Evolutionary conservation across 2,329 filamentous ascomycete species (phyloP).

Genomic region (Arthrobotrys megalospora): DNA sequence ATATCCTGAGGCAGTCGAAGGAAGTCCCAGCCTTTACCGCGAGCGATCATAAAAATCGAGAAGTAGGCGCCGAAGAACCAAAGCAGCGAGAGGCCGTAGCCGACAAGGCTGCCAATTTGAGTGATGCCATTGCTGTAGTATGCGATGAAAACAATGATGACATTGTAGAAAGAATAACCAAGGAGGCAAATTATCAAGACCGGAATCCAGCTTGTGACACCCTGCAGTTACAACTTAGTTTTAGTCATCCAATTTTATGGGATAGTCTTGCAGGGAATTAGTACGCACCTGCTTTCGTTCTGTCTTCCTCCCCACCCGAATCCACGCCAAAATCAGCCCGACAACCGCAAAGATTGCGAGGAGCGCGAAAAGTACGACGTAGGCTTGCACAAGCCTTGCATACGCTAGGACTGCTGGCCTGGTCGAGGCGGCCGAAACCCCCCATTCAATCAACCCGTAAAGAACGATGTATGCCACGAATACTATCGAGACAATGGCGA

Average conservation of each 20-base stretch:
- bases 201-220: constrained; percentile 39
- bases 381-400: constrained; percentile 19
- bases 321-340: constrained; percentile 34
- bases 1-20: constrained; percentile 35
- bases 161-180: constrained; percentile 40
- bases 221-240: constrained; percentile 30
- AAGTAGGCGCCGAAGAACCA: constrained; percentile 49
- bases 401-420: not conserved
- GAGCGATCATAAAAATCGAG: constrained; percentile 48
- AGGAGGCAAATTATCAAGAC: constrained; percentile 42
- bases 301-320: constrained; percentile 29
- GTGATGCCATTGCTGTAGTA: not conserved
- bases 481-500: constrained; percentile 33
- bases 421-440: not conserved
- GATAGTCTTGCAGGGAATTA: not conserved
- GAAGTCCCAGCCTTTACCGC: constrained; percentile 46
- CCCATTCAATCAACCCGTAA: constrained; percentile 23
- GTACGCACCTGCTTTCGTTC: constrained; percentile 37
- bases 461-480: constrained; percentile 27
- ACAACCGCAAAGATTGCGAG: constrained; percentile 30
- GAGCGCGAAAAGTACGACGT: constrained; percentile 19
- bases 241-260: not conserved
- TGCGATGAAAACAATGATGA: constrained; percentile 18
- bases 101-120: constrained; percentile 9
- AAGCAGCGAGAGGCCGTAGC: constrained; percentile 32